These are phyloP conservation scores for Blastomyces silverae DNA, from an alignment of 2,329 filamentous ascomycete genomes.

Conservation along the genomic window DNA sequence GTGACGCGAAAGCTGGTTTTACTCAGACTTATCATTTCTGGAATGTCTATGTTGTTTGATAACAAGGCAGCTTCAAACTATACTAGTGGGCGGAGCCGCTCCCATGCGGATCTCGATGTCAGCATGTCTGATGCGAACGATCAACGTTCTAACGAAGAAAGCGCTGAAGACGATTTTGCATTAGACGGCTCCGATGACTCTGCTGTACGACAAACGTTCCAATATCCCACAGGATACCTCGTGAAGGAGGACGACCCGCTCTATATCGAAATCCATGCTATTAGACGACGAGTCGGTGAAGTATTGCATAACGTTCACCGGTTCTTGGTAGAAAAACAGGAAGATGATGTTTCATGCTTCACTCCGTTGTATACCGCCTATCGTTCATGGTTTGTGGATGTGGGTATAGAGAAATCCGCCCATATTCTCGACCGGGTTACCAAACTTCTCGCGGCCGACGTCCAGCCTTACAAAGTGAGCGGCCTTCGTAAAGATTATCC, in stretches of 20 bases:
- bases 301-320: constrained; percentile 75
- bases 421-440: constrained; percentile 85
- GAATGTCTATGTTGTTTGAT: constrained; percentile 84
- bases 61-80: constrained; percentile 61
- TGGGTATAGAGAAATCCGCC: constrained; percentile 90
- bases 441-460: constrained; percentile 76
- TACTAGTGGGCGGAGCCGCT: constrained; percentile 23
- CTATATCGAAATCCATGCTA: constrained; percentile 70
- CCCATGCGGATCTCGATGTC: constrained; percentile 35
- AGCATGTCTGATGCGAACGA: constrained; percentile 42
- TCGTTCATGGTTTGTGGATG: constrained; percentile 93
- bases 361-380: constrained; percentile 88
- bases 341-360: constrained; percentile 95
- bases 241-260: constrained; percentile 57
- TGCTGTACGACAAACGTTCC: constrained; percentile 70
- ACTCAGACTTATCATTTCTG: constrained; percentile 80
- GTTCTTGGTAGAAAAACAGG: constrained; percentile 75
- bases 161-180: constrained; percentile 43
- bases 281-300: constrained; percentile 72
- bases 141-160: constrained; percentile 26
- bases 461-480: constrained; percentile 88
- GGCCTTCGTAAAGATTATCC: constrained; percentile 89
- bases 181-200: constrained; percentile 54
- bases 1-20: constrained; percentile 84
- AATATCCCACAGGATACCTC: constrained; percentile 81